Evolutionary conservation across 2,329 filamentous ascomycete genomes (phyloP).

Genomic region (Exophiala mesophila): DNA sequence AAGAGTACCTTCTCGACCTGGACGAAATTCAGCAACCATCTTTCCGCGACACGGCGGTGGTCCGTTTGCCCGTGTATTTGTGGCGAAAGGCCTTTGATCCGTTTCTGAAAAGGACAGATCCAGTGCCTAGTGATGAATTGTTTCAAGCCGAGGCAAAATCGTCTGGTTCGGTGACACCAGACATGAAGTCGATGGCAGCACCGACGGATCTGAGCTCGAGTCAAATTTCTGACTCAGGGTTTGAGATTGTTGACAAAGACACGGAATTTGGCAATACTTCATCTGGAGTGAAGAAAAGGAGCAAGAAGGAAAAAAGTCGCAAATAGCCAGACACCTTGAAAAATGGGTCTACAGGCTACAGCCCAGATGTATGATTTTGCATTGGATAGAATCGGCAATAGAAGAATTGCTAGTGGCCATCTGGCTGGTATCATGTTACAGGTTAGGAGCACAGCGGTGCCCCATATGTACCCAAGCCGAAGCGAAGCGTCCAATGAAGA

Average conservation of each 20-base stretch:
- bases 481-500: too few species aligned
- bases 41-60: slow-evolving; percentile 74
- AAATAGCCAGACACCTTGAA: too few species aligned
- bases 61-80: slow-evolving; percentile 69
- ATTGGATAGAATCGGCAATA: not conserved
- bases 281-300: slow-evolving; percentile 21
- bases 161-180: slow-evolving; percentile 6
- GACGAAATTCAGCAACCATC: slow-evolving; percentile 75
- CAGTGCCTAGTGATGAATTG: slow-evolving; percentile 9
- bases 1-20: slow-evolving; percentile 84
- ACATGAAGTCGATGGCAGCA: slow-evolving; percentile 4
- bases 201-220: slow-evolving; percentile 22
- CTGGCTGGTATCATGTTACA: too few species aligned
- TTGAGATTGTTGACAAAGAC: slow-evolving; percentile 26
- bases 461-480: too few species aligned
- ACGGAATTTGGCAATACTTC: slow-evolving; percentile 11
- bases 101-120: slow-evolving; percentile 43
- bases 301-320: slow-evolving; percentile 26
- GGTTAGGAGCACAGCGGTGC: too few species aligned
- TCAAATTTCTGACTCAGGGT: slow-evolving; percentile 24
- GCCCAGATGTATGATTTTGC: not conserved
- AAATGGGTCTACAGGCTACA: not conserved
- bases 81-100: slow-evolving; percentile 54
- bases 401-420: too few species aligned
- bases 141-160: slow-evolving; percentile 1